A percentile compares a stretch with the other conserved stretches of the same genome.
phyloP scores from a whole-genome alignment of 345 rosid genomes.

The Sapria himalayana region DNA sequence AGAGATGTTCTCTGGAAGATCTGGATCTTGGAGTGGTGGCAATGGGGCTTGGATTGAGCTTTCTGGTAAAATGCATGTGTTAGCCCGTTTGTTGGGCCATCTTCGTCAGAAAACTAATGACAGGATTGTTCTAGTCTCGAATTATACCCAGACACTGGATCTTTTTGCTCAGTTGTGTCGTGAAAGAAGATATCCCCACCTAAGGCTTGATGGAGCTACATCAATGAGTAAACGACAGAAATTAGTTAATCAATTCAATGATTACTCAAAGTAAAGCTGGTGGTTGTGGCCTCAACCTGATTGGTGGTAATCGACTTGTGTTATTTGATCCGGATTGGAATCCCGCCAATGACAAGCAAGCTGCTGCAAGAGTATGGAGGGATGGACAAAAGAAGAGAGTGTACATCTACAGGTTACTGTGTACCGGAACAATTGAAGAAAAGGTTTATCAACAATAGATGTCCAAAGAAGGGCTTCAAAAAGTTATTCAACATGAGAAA shows the following conservation, averaged over 20 bases:
- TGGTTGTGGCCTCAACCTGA: slow-evolving; percentile 94
- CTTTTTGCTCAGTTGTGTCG: slow-evolving; percentile 93
- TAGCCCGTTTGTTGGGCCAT: slow-evolving; percentile 72
- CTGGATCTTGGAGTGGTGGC: slow-evolving; percentile 92
- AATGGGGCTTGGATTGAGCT: slow-evolving; percentile 95
- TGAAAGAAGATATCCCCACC: slow-evolving; percentile 83
- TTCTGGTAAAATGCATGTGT: slow-evolving; percentile 95
- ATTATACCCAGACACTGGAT: slow-evolving; percentile 98
- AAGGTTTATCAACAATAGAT: slow-evolving; percentile 98
- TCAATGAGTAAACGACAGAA: slow-evolving; percentile 92
- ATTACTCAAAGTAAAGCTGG: slow-evolving; percentile 85
- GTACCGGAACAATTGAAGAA: slow-evolving; percentile 97
- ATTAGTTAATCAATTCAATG: slow-evolving; percentile 76
- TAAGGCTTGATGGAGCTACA: slow-evolving; percentile 90
- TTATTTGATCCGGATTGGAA: slow-evolving; percentile 99
- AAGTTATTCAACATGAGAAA: slow-evolving; percentile 67
- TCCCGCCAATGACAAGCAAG: slow-evolving; percentile 99
- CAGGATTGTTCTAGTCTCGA: slow-evolving; percentile 91
- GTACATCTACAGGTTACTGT: slow-evolving; percentile 76
- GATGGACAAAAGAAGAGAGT: slow-evolving; percentile 99
- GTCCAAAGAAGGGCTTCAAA: slow-evolving; percentile 98
- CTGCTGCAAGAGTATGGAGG: slow-evolving; percentile 99
- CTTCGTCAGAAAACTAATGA: slow-evolving; percentile 68
- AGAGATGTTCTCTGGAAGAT: slow-evolving; percentile 93
- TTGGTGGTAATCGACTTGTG: slow-evolving; percentile 84